Conservation (phyloP, 2,329 filamentous ascomycete species). For the Hypoxylon sp. region DNA sequence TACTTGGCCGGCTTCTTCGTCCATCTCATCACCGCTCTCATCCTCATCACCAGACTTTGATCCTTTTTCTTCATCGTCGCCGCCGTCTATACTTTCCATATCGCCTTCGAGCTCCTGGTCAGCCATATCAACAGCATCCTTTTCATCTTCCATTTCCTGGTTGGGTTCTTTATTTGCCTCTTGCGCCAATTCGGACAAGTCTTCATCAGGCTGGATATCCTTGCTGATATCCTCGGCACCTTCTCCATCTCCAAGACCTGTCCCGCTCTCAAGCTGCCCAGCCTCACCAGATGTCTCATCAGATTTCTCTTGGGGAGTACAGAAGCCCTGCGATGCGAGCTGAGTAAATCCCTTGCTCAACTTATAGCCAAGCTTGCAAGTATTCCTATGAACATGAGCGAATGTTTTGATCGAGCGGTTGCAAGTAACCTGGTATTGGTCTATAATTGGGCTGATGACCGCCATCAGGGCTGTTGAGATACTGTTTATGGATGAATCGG, state of each 20-base stretch:
- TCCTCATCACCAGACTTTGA: slow-evolving; percentile 75
- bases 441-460: slow-evolving; percentile 77
- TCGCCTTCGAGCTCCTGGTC: slow-evolving; percentile 93
- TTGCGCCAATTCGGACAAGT: slow-evolving; percentile 91
- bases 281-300: slow-evolving; percentile 77
- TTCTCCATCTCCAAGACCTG: slow-evolving; percentile 93
- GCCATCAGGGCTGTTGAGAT: slow-evolving; percentile 72
- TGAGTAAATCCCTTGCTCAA: slow-evolving; percentile 84
- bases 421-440: slow-evolving; percentile 78
- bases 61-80: slow-evolving; percentile 72
- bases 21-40: slow-evolving; percentile 80
- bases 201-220: slow-evolving; percentile 93
- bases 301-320: slow-evolving; percentile 86
- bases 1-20: slow-evolving; percentile 91
- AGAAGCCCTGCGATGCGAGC: slow-evolving; percentile 89
- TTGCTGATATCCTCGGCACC: slow-evolving; percentile 98
- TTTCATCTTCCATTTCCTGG: slow-evolving; percentile 81
- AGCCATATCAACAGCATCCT: slow-evolving; percentile 92
- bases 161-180: slow-evolving; percentile 78
- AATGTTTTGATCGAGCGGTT: slow-evolving; percentile 71
- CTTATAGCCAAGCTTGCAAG: slow-evolving; percentile 80
- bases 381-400: slow-evolving; percentile 76
- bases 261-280: slow-evolving; percentile 90
- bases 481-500: slow-evolving; percentile 59
- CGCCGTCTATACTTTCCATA: slow-evolving; percentile 75